phyloP scores from a whole-genome alignment of 768 basidiomycete species.

The Filobasidium floriforme region DNA sequence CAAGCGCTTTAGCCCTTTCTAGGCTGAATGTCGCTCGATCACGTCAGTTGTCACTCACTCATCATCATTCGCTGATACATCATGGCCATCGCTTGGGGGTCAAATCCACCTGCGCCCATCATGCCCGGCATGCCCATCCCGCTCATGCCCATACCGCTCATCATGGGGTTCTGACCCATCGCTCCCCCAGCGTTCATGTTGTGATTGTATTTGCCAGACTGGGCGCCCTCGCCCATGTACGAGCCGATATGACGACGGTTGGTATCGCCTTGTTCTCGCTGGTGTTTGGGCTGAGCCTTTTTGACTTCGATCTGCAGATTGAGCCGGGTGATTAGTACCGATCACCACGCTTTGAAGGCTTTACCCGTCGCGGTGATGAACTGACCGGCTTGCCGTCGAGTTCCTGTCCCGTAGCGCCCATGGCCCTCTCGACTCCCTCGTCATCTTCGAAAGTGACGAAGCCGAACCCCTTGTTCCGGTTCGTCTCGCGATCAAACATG shows the following conservation, averaged over 20 bases:
- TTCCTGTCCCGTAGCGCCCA: slow-evolving; percentile 78
- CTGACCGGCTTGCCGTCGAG: slow-evolving; percentile 91
- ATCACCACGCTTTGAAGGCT: slow-evolving; percentile 81
- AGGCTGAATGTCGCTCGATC: neutral
- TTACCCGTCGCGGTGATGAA: slow-evolving; percentile 12
- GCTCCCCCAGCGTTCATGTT: neutral
- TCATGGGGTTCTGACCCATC: neutral
- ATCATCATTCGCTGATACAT: slow-evolving; percentile 84
- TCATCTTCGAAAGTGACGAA: slow-evolving; percentile 77
- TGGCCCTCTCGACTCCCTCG: slow-evolving; percentile 77
- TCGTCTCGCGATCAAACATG: slow-evolving; percentile 95
- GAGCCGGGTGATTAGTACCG: slow-evolving; percentile 62
- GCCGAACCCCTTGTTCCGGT: slow-evolving; percentile 47
- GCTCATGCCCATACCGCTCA: slow-evolving; percentile 24
- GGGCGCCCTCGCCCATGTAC: slow-evolving; percentile 50
- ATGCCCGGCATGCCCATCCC: slow-evolving; percentile 26
- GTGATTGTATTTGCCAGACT: slow-evolving; percentile 19
- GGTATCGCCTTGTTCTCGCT: slow-evolving; percentile 37
- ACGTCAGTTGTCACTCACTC: slow-evolving; percentile 19
- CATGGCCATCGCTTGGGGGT: slow-evolving; percentile 82
- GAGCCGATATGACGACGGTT: slow-evolving; percentile 62
- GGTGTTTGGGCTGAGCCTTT: slow-evolving; percentile 73
- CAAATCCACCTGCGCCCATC: slow-evolving; percentile 52
- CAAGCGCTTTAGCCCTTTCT: neutral
- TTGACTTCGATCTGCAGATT: slow-evolving; percentile 89